Conservation (phyloP, 2,329 filamentous ascomycete genomes). For the Fusarium tricinctum region DNA sequence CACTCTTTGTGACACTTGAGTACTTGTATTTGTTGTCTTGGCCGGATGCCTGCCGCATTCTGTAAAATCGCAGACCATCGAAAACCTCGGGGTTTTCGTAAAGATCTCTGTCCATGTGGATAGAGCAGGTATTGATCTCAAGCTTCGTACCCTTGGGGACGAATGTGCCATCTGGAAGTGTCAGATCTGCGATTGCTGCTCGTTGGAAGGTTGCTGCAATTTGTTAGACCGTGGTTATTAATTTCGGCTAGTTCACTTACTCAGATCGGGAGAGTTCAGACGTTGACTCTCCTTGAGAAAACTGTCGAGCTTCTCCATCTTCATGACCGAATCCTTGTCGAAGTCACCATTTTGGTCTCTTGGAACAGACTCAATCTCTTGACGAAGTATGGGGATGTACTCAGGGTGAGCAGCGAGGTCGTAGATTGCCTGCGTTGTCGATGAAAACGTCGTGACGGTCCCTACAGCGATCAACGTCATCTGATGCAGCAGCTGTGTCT, state of each 20-base stretch:
- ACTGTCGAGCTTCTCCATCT: conserved; percentile 41
- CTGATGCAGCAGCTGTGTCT: conserved; percentile 20
- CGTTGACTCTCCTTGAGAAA: conserved; percentile 46
- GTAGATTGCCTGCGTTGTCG: conserved; percentile 38
- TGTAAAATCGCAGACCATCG: conserved; percentile 39
- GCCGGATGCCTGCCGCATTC: conserved; percentile 12
- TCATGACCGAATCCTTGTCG: not conserved
- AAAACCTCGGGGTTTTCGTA: conserved; percentile 29
- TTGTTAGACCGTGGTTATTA: rapidly evolving
- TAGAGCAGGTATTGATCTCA: conserved; percentile 38
- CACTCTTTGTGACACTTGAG: conserved; percentile 21
- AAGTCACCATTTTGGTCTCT: conserved; percentile 1
- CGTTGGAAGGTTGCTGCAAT: not conserved
- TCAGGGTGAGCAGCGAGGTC: conserved; percentile 39
- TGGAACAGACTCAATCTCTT: conserved; percentile 18
- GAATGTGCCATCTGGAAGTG: conserved; percentile 31
- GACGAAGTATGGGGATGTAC: conserved; percentile 22
- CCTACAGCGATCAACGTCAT: conserved; percentile 33
- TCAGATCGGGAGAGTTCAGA: conserved; percentile 38
- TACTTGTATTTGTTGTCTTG: conserved; percentile 36
- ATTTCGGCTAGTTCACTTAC: not conserved
- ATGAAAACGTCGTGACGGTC: conserved; percentile 38
- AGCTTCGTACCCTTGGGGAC: conserved; percentile 38
- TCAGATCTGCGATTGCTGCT: conserved; percentile 19
- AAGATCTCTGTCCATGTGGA: conserved; percentile 21